Evolutionary conservation across 192 early-diverging fungal genomes (phyloP).

Genomic region (Rhizoclosmatium globosum): DNA sequence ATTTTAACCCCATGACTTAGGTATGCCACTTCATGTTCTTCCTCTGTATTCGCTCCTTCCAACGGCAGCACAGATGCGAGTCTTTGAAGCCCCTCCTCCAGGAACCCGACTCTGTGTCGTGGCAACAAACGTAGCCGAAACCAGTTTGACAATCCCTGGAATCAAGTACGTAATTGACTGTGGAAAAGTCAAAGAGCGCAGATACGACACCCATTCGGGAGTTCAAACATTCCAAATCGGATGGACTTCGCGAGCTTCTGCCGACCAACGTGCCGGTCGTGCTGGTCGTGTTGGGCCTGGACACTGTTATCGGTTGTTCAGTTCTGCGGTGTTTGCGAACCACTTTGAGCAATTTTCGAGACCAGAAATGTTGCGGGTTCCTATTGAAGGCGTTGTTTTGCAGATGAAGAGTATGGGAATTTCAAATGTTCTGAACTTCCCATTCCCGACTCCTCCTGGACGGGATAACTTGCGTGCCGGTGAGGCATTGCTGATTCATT

Average conservation of each 20-base stretch:
- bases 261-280: constrained; percentile 95
- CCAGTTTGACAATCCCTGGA: constrained; percentile 94
- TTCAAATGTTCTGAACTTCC: constrained; percentile 93
- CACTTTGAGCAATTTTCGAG: constrained; percentile 85
- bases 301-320: constrained; percentile 96
- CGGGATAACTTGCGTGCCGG: constrained; percentile 77
- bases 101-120: constrained; percentile 92
- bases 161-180: constrained; percentile 96
- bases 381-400: constrained; percentile 95
- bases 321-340: constrained; percentile 91
- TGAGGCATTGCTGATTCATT: constrained; percentile 79
- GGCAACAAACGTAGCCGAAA: constrained; percentile 99
- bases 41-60: constrained; percentile 97
- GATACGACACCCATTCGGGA: constrained; percentile 84
- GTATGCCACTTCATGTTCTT: constrained; percentile 84
- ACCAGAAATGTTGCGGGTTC: constrained; percentile 93
- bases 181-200: constrained; percentile 92
- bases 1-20: constrained; percentile 22
- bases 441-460: constrained; percentile 95
- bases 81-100: constrained; percentile 88
- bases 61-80: constrained; percentile 87
- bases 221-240: constrained; percentile 88
- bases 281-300: constrained; percentile 96
- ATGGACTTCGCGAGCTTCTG: constrained; percentile 95
- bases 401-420: constrained; percentile 99